phyloP scores from a whole-genome alignment of 352 stramenopile species.

The Thalassiosira pacifica region DNA sequence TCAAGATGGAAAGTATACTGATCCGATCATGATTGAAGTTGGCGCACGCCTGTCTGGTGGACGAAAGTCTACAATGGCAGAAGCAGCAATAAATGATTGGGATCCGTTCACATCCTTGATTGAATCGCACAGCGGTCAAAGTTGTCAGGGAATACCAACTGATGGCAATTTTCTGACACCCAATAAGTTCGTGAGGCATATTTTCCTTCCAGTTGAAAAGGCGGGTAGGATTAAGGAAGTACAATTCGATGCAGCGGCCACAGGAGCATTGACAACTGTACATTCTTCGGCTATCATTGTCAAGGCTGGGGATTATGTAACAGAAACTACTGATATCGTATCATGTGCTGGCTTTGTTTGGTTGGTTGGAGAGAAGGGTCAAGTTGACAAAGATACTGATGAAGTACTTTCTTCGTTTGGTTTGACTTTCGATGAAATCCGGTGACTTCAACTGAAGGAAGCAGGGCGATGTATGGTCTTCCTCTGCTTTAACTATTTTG shows the following conservation, averaged over 20 bases:
- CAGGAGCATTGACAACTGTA: slow-evolving; percentile 19
- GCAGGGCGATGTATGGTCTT: no score
- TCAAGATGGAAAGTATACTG: slow-evolving; percentile 16
- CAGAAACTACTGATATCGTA: slow-evolving; percentile 34
- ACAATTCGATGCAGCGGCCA: background rate
- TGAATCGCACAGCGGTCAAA: slow-evolving; percentile 24
- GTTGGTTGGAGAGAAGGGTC: slow-evolving; percentile 26
- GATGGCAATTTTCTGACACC: slow-evolving; percentile 11
- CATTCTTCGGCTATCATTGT: slow-evolving; percentile 32
- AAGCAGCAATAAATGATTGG: slow-evolving; percentile 26
- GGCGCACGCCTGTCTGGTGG: slow-evolving; percentile 44
- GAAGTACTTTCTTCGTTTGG: slow-evolving; percentile 22
- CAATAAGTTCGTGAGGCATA: slow-evolving; percentile 33
- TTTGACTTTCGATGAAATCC: slow-evolving; percentile 7
- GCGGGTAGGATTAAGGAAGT: slow-evolving; percentile 13
- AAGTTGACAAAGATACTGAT: slow-evolving; percentile 32
- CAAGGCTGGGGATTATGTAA: slow-evolving; percentile 36
- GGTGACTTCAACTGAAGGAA: no score
- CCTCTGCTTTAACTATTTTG: no score
- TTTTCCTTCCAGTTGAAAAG: slow-evolving; percentile 33
- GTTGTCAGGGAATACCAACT: background rate
- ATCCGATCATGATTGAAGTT: slow-evolving; percentile 50
- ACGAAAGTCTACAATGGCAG: slow-evolving; percentile 31
- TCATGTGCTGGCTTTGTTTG: slow-evolving; percentile 45
- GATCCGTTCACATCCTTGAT: slow-evolving; percentile 45